phyloP scores from a whole-genome alignment of 78 protist species.

The Dictyostelium capitatum region DNA sequence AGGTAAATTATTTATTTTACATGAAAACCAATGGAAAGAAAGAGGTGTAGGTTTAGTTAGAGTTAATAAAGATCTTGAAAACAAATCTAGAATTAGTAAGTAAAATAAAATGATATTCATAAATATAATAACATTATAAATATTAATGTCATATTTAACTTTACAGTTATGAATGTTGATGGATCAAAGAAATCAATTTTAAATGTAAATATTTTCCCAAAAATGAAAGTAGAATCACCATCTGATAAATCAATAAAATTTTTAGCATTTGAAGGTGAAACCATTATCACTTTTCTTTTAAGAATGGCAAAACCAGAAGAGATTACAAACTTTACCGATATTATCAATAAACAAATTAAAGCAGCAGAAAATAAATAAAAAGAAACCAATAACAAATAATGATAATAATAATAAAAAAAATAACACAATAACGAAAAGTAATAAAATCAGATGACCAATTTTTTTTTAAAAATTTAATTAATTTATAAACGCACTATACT shows the following conservation, averaged over 20 bases:
- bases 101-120: neutral
- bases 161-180: slow-evolving; percentile 52
- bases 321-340: slow-evolving; percentile 2
- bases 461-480: neutral
- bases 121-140: neutral
- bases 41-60: slow-evolving; percentile 67
- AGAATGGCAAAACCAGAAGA: slow-evolving; percentile 57
- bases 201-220: slow-evolving; percentile 39
- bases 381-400: neutral
- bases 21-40: slow-evolving; percentile 54
- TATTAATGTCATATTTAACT: neutral
- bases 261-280: slow-evolving; percentile 29
- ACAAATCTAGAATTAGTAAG: slow-evolving; percentile 69
- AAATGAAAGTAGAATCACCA: slow-evolving; percentile 48
- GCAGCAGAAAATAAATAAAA: neutral
- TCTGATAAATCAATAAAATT: slow-evolving; percentile 53
- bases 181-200: slow-evolving; percentile 65
- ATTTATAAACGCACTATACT: too few species aligned
- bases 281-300: slow-evolving; percentile 23
- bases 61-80: slow-evolving; percentile 37
- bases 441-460: neutral
- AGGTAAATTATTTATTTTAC: slow-evolving; percentile 18
- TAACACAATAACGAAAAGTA: neutral
- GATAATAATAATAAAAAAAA: neutral
- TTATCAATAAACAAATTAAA: slow-evolving; percentile 31